A percentile compares a stretch with the other conserved stretches of the same genome.
Evolutionary conservation across 306 rosid species (phyloP).

Genomic region (Quercus variabilis): DNA sequence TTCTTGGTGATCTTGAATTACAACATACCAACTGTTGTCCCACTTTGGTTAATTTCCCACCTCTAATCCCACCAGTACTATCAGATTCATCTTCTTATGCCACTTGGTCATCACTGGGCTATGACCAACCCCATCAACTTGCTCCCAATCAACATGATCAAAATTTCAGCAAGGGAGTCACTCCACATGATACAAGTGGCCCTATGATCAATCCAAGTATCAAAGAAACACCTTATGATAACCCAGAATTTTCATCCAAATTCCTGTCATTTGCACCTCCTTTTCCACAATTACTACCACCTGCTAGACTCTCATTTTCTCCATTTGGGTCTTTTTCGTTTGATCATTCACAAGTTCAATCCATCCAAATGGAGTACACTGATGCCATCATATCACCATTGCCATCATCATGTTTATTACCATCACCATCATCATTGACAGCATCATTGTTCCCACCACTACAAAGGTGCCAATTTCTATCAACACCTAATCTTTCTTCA

Average conservation of each 20-base stretch:
- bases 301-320: slow-evolving; percentile 23
- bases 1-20: slow-evolving; percentile 35
- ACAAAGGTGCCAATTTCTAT: slow-evolving; percentile 20
- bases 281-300: slow-evolving; percentile 41
- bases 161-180: slow-evolving; percentile 18
- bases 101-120: slow-evolving; percentile 32
- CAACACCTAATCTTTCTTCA: slow-evolving; percentile 12
- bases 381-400: slow-evolving; percentile 40
- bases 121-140: slow-evolving; percentile 26
- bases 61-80: slow-evolving; percentile 34
- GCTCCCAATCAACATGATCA: slow-evolving; percentile 38
- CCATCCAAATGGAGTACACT: slow-evolving; percentile 46
- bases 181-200: slow-evolving; percentile 14
- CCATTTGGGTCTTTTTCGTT: slow-evolving; percentile 13
- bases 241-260: slow-evolving; percentile 12
- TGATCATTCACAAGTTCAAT: slow-evolving; percentile 23
- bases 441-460: slow-evolving; percentile 15
- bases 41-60: slow-evolving; percentile 30
- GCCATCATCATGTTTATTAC: slow-evolving; percentile 10
- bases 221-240: slow-evolving; percentile 17
- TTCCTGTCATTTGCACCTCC: slow-evolving; percentile 23
- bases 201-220: slow-evolving; percentile 37
- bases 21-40: slow-evolving; percentile 23
- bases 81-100: slow-evolving; percentile 28
- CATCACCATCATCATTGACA: no score